Evolutionary conservation across 2,329 filamentous ascomycete genomes (phyloP), one percentile per base, ranked within the genome.

Genomic region (Verruconis gallopava): DNA sequence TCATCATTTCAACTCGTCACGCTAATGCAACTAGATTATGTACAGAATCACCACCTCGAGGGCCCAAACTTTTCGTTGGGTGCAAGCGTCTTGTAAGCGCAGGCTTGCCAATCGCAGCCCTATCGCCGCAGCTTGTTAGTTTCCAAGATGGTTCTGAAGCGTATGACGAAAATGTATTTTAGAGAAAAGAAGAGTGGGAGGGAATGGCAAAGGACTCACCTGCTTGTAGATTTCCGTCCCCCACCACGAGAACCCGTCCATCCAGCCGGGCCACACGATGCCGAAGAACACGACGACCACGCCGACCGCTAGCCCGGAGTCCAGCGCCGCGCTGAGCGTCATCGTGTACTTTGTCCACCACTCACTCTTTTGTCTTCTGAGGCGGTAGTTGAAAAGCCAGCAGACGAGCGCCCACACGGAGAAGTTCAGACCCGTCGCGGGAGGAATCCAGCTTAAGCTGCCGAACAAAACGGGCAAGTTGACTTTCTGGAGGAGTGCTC

Each of bases 321-420:
- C 85, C 43, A 93, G 68, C 2, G 83, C 85, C 0, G 85, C 85
- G 44, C 79, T 85, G 40, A 93, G 66, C 3, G 84, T 88, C 83
- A 93, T 91, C 32, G 83, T 89, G 58, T 93, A 93, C 61, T 93
- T 91, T 37, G 76, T 77, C 85, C 85, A 93, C 85, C 85, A 93
- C 1, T 75, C 77, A 21, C 68, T 69, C 19, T 75, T 79, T 17
- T 79, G 69, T 25, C 74, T 74, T 55, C 79, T 77, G 53, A 93
- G 72, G 46, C 80, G 60, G 56, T 80, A 79, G 58, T 93, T 93
- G 69, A 93, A 93, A 34, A 85, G 51, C 59, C 81, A 93, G 63
- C 83, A 91, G 12, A 93, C 82, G 5, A 91, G 63, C 0, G 79
- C 82, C 84, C 85, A 93, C 34, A 89, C 81, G 2, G 78, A 84